Evolutionary conservation across 2,329 filamentous ascomycete species (phyloP).

Genomic region (Chaetomiaceae sp.): DNA sequence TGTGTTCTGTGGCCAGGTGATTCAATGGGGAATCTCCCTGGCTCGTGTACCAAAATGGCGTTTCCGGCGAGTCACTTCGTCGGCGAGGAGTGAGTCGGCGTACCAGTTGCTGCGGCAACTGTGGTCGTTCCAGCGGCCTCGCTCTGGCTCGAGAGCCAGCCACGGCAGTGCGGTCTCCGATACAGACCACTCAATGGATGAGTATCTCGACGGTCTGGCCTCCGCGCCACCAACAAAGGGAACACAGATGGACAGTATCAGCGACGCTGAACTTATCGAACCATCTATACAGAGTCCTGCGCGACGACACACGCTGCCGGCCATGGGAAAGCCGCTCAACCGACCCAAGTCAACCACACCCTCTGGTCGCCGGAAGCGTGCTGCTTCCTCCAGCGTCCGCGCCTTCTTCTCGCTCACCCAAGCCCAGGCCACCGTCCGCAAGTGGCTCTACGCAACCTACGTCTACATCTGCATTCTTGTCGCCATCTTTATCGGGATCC

Average conservation of each 20-base stretch:
- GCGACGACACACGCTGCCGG: slow-evolving; percentile 52
- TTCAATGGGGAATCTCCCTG: slow-evolving; percentile 79
- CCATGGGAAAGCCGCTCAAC: slow-evolving; percentile 32
- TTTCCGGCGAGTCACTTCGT: slow-evolving; percentile 57
- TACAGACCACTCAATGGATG: slow-evolving; percentile 23
- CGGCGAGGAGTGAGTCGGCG: slow-evolving; percentile 39
- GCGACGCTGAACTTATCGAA: slow-evolving; percentile 15
- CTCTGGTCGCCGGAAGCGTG: slow-evolving; percentile 61
- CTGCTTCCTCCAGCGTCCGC: slow-evolving; percentile 59
- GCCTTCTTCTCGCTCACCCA: slow-evolving; percentile 78
- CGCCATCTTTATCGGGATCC: slow-evolving; percentile 67
- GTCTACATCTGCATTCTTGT: slow-evolving; percentile 65
- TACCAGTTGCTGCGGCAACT: slow-evolving; percentile 45
- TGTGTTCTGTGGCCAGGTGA: slow-evolving; percentile 65
- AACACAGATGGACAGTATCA: slow-evolving; percentile 10
- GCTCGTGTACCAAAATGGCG: slow-evolving; percentile 90
- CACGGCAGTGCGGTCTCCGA: slow-evolving; percentile 33
- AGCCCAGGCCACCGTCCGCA: slow-evolving; percentile 68
- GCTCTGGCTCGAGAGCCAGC: slow-evolving; percentile 31
- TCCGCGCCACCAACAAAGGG: neutral
- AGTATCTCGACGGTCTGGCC: slow-evolving; percentile 7
- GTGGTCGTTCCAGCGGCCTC: slow-evolving; percentile 25
- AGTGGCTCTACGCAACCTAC: slow-evolving; percentile 79
- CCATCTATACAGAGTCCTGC: slow-evolving; percentile 11
- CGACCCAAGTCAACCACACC: slow-evolving; percentile 53